Evolutionary conservation across 148 eudicot species (phyloP).

Genomic region (Rhododendron molle): DNA sequence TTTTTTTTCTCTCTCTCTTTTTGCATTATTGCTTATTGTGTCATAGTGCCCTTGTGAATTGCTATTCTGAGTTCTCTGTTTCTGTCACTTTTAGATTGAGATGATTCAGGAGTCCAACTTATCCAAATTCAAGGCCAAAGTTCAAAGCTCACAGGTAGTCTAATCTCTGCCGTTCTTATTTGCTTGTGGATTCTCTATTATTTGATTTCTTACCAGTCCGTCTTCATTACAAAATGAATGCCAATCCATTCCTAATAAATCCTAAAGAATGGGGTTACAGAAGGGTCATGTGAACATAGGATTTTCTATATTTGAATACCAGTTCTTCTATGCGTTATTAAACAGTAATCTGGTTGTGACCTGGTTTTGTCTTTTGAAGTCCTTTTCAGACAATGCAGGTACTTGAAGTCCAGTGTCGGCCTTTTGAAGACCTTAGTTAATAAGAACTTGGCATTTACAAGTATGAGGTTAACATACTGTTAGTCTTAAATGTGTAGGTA

Average conservation of each 20-base stretch:
- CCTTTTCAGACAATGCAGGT: background rate
- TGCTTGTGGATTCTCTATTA: background rate
- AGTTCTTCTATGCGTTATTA: background rate
- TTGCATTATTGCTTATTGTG: background rate
- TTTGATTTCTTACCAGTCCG: background rate
- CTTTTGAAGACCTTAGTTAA: background rate
- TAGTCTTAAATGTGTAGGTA: background rate
- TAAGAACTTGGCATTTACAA: background rate
- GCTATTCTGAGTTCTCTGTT: constrained; percentile 5
- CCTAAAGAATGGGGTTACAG: background rate
- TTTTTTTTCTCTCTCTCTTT: background rate
- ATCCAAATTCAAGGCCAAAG: constrained; percentile 73
- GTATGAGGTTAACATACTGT: background rate
- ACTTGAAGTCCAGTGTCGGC: background rate
- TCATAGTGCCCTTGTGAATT: background rate
- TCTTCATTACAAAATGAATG: background rate
- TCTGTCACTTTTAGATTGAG: constrained; percentile 45
- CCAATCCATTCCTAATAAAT: background rate
- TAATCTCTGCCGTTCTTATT: background rate
- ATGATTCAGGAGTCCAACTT: constrained; percentile 72
- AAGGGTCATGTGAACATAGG: background rate
- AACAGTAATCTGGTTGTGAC: background rate
- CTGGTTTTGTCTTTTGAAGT: background rate
- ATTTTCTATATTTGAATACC: background rate
- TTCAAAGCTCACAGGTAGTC: constrained; percentile 80